Base-by-base conservation (phyloP, 2,329 filamentous ascomycete species). In the Mycocentrospora acerina region DNA sequence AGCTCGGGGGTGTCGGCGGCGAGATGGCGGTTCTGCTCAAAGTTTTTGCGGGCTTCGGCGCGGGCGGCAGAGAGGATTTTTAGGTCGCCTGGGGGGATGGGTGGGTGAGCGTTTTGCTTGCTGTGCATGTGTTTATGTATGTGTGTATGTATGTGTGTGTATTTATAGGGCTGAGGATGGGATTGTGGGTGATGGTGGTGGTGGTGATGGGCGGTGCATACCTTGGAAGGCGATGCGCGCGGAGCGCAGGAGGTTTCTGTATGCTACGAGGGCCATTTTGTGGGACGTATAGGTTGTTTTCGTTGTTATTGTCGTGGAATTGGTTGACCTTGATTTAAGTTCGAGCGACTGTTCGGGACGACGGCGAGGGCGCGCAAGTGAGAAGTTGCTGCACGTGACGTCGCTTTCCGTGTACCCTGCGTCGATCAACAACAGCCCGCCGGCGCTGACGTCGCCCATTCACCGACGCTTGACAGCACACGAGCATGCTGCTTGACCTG, bases 211-310 rank as follows among this genome's bases (percentile, higher is more conserved):
- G n/a, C n/a, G n/a, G n/a, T n/a, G 11, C 30, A 24, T 73, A 91
- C 90, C 88, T 72, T 85, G 74, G 64, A 98, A 98, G 44, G 90
- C 90, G 50, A 94, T 75, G 49, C 83, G 78, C 24, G 88, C 82
- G 15, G 90, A 86, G 46, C 91, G 89, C 55, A 95, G 76, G 28
- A 97, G 73, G 53, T 85, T 77, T 60, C 90, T 78, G 71, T 96
- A 97, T 25, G 88, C 89, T 60, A 79, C 75, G 38, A 89, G 72
- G 12, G 88, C 86, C 74, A 90, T 67, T 25, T 57, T 53, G 42
- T 38, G 58, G 37, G 55, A 54, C 47, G 55, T 59, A n/a, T 46
- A 47, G 19, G 31, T 15, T 27, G 24, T 22, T 22, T 9, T 22
- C n/a, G n/a, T n/a, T n/a, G n/a, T n/a, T n/a, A n/a, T n/a, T n/a